Evolutionary conservation across 1,284 basidiomycete genomes (phyloP).

Genomic region (Thelephora terrestris): DNA sequence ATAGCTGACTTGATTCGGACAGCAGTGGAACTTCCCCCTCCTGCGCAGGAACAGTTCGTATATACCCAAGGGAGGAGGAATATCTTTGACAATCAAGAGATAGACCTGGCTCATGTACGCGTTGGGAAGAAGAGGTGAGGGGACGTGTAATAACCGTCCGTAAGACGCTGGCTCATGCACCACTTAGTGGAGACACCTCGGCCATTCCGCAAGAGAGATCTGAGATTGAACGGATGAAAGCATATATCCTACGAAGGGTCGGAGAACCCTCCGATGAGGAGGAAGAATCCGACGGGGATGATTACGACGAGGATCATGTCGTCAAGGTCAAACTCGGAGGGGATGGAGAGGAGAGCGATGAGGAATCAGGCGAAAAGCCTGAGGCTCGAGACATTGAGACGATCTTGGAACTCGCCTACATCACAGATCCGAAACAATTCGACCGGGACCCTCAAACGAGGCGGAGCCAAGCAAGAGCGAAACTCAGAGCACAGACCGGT

Average conservation of each 20-base stretch:
- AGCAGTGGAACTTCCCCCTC: background rate
- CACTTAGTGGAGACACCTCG: conserved; percentile 32
- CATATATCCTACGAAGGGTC: conserved; percentile 67
- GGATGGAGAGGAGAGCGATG: conserved; percentile 47
- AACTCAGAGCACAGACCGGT: conserved; percentile 60
- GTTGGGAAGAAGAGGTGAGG: conserved; percentile 63
- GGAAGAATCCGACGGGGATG: conserved; percentile 48
- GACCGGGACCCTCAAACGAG: conserved; percentile 66
- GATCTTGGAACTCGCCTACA: conserved; percentile 66
- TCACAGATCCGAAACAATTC: conserved; percentile 64
- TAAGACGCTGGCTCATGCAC: conserved; percentile 7
- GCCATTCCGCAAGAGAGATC: conserved; percentile 43
- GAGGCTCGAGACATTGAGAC: conserved; percentile 38
- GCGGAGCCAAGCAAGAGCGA: conserved; percentile 50
- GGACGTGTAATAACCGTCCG: background rate
- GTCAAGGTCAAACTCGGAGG: conserved; percentile 39
- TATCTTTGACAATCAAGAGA: conserved; percentile 58
- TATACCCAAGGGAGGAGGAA: conserved; percentile 49
- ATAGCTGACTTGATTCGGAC: conserved; percentile 24
- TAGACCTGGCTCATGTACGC: conserved; percentile 52
- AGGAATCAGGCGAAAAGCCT: conserved; percentile 28
- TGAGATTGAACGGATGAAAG: conserved; percentile 68
- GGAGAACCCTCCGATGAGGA: conserved; percentile 60
- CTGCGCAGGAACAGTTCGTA: conserved; percentile 17
- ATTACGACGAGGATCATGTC: conserved; percentile 31